phyloP scores from a whole-genome alignment of 768 basidiomycete species.

The Sistotremastrum suecicum region DNA sequence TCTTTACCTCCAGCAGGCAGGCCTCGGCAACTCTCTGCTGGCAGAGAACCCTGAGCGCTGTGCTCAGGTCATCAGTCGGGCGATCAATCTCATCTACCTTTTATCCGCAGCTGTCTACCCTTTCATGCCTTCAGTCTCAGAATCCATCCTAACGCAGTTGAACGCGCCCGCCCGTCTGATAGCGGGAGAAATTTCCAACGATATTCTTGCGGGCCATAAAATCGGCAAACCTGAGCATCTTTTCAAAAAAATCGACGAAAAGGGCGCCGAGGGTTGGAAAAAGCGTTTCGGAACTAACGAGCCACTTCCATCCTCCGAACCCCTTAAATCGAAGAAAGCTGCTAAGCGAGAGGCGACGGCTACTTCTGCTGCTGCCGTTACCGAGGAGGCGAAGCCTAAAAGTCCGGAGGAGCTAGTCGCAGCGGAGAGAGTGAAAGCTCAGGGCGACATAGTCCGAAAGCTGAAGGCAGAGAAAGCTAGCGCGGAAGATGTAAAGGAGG shows the following conservation, averaged over 20 bases:
- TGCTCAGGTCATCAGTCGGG: constrained; percentile 79
- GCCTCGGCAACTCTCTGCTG: constrained; percentile 83
- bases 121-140: constrained; percentile 90
- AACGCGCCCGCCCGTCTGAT: constrained; percentile 79
- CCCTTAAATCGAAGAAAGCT: constrained; percentile 37
- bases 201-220: constrained; percentile 76
- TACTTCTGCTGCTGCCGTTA: constrained; percentile 22
- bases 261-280: constrained; percentile 73
- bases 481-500: too few relatives aligned
- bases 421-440: constrained; percentile 61
- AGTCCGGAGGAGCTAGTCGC: constrained; percentile 57
- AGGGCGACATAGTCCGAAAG: constrained; percentile 58
- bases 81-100: constrained; percentile 85
- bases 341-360: constrained; percentile 31
- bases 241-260: constrained; percentile 90
- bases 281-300: constrained; percentile 55
- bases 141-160: constrained; percentile 69
- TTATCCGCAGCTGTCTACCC: constrained; percentile 80
- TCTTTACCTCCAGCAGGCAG: constrained; percentile 84
- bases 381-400: constrained; percentile 38
- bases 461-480: constrained; percentile 40
- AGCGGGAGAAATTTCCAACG: constrained; percentile 56
- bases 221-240: constrained; percentile 81
- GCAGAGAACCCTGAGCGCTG: constrained; percentile 69
- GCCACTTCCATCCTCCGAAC: constrained; percentile 31